Conservation (phyloP, 176 grass and related monocot genomes). For the Metroxylon sagu region DNA sequence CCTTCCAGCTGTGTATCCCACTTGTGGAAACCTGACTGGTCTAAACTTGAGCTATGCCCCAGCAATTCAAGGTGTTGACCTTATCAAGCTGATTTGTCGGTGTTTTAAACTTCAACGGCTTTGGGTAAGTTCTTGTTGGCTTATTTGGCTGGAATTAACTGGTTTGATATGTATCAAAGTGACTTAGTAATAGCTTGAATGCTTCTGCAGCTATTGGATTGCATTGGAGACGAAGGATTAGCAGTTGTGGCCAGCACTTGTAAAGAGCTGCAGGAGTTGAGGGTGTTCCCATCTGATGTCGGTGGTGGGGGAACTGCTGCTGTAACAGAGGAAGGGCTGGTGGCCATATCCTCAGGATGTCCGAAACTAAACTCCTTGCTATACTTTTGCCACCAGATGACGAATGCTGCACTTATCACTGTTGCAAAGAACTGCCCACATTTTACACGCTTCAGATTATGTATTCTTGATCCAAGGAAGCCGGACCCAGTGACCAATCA, state of each 20-base stretch:
- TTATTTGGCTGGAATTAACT: neutral
- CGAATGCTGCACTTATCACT: neutral
- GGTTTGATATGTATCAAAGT: neutral
- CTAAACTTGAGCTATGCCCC: conserved; percentile 12
- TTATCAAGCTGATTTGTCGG: neutral
- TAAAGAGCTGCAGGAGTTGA: conserved; percentile 6
- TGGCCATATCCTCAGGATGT: conserved; percentile 7
- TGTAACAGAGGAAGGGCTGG: conserved; percentile 2
- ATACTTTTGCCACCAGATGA: conserved; percentile 2
- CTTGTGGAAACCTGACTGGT: neutral
- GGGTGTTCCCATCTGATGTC: conserved; percentile 5
- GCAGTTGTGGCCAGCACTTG: neutral
- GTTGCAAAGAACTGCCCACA: conserved; percentile 8
- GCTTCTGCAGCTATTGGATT: neutral
- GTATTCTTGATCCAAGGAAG: conserved; percentile 6
- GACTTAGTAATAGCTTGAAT: too few species aligned
- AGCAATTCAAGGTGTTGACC: neutral
- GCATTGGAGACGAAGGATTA: conserved; percentile 10
- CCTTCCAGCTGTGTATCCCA: neutral
- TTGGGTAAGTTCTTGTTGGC: conserved; percentile 2
- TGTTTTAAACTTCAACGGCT: conserved; percentile 6
- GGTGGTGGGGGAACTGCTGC: neutral
- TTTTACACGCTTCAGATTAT: conserved; percentile 5
- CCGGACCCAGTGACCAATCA: conserved; percentile 4
- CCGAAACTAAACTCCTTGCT: neutral